Conservation (phyloP, 257 asterid species). For the Penstemon newberryi region DNA sequence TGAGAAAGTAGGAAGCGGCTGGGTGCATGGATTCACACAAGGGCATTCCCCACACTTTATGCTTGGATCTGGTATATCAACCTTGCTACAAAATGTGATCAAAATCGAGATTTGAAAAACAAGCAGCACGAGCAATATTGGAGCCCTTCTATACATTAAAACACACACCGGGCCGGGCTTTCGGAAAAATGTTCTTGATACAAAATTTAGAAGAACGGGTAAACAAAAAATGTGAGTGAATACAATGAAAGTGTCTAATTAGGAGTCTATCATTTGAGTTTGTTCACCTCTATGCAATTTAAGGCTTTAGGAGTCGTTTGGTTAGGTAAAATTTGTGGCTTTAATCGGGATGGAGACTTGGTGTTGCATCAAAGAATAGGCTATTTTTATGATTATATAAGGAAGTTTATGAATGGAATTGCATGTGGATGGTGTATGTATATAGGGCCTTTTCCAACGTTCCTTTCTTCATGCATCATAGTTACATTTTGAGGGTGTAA, state of each 20-base stretch:
- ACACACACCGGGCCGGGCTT: constrained; percentile 20
- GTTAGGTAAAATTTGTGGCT: constrained; percentile 26
- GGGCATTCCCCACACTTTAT: constrained; percentile 76
- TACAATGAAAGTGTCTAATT: constrained; percentile 11
- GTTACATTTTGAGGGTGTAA: not conserved
- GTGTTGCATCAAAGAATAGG: constrained; percentile 32
- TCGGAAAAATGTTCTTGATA: not conserved
- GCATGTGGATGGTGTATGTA: constrained; percentile 45
- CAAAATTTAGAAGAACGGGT: constrained; percentile 2
- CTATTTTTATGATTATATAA: constrained; percentile 29
- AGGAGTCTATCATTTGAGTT: not conserved
- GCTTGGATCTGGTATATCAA: constrained; percentile 39
- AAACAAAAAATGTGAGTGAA: constrained; percentile 17
- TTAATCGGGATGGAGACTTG: constrained; percentile 38
- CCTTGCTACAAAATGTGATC: constrained; percentile 13
- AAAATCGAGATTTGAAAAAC: constrained; percentile 20
- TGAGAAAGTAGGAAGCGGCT: constrained; percentile 25
- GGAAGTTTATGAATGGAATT: constrained; percentile 34
- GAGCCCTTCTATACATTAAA: constrained; percentile 15
- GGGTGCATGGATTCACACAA: constrained; percentile 57
- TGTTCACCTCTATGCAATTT: constrained; percentile 13
- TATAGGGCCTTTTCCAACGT: constrained; percentile 36
- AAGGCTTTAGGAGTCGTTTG: constrained; percentile 25
- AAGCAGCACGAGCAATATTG: constrained; percentile 18
- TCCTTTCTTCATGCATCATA: constrained; percentile 2